Conservation (phyloP, 2,329 filamentous ascomycete species). For the Fusarium torulosum region DNA sequence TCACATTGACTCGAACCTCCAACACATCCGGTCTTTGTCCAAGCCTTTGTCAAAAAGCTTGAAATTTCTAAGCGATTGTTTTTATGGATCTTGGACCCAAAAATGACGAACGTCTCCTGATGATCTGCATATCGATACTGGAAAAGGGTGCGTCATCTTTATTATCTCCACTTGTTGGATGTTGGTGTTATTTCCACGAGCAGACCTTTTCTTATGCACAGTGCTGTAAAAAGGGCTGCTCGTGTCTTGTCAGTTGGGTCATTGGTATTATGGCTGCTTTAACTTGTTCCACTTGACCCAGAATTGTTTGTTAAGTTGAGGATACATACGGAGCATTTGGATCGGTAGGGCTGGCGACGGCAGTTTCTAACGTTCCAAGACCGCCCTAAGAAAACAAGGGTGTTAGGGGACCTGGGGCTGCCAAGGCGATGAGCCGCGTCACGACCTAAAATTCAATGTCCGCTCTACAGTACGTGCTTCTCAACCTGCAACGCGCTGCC, state of each 20-base stretch:
- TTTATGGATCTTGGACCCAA: slow-evolving; percentile 4
- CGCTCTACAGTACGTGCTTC: neutral
- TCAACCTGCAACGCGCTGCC: neutral
- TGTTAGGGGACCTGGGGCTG: neutral
- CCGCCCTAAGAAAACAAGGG: neutral
- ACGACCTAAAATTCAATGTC: neutral
- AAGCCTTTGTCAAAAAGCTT: slow-evolving; percentile 6
- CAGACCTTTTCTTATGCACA: too few relatives aligned
- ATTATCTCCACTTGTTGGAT: neutral
- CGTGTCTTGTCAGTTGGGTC: neutral
- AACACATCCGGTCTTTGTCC: neutral
- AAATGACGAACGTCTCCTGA: slow-evolving; percentile 1
- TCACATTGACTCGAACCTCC: neutral
- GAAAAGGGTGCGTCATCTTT: neutral
- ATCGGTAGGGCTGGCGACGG: too few relatives aligned
- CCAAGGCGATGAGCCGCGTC: neutral
- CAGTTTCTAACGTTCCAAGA: neutral
- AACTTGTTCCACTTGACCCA: too few relatives aligned
- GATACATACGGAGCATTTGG: too few relatives aligned
- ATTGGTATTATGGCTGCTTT: neutral
- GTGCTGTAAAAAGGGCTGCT: neutral
- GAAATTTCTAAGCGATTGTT: neutral
- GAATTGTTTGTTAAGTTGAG: too few relatives aligned
- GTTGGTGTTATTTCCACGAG: neutral
- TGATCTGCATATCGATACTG: slow-evolving; percentile 11